Conservation (phyloP, 2,329 filamentous ascomycete genomes). For the Paramyrothecium roridum region DNA sequence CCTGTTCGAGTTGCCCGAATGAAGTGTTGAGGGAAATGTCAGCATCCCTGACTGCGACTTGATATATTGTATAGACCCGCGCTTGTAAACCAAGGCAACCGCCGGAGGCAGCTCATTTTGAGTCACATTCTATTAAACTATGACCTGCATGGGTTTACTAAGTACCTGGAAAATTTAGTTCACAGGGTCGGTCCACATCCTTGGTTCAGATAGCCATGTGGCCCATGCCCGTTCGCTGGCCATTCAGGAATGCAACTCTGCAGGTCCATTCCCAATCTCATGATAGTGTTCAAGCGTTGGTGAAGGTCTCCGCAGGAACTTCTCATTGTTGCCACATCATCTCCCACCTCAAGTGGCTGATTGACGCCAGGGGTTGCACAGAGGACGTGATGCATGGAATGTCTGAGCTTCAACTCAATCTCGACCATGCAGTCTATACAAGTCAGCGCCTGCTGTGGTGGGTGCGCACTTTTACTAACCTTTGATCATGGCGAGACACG, state of each 20-base stretch:
- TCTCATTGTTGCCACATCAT: neutral
- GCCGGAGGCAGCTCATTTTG: too few species aligned
- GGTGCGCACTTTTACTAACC: neutral
- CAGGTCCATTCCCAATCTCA: neutral
- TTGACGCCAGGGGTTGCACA: constrained; percentile 1
- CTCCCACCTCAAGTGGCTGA: neutral
- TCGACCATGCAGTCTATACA: neutral
- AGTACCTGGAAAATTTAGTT: too few species aligned
- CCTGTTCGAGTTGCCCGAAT: too few species aligned
- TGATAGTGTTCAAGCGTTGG: neutral
- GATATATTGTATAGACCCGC: too few species aligned
- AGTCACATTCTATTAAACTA: too few species aligned
- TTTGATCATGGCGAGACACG: neutral
- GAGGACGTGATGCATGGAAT: constrained; percentile 1
- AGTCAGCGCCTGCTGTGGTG: neutral
- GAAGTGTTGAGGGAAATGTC: too few species aligned
- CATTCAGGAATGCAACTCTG: neutral
- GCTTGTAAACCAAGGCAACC: too few species aligned
- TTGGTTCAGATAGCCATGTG: neutral
- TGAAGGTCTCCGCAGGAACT: neutral
- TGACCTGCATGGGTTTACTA: too few species aligned
- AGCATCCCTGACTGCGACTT: too few species aligned
- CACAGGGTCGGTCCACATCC: too few species aligned
- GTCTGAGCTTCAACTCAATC: constrained; percentile 1
- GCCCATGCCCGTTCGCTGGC: neutral